A percentile compares a stretch with the other conserved stretches of the same genome.
Evolutionary conservation across 75 land plant species (phyloP).

Genomic region (Gnetum montanum): DNA sequence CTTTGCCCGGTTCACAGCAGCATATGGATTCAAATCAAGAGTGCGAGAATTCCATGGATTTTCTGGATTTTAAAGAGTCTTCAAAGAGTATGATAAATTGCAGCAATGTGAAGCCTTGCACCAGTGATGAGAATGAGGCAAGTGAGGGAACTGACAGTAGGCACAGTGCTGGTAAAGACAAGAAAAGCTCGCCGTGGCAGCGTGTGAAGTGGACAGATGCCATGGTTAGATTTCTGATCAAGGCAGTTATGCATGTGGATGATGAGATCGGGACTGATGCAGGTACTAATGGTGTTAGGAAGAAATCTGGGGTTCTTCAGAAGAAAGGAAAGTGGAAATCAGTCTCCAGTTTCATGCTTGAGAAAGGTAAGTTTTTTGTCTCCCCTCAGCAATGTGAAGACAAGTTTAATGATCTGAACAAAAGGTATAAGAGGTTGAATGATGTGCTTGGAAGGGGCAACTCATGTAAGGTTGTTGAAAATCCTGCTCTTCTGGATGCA

Average conservation of each 20-base stretch:
- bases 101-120: background rate
- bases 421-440: constrained; percentile 61
- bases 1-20: background rate
- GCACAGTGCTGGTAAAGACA: constrained; percentile 18
- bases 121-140: constrained; percentile 21
- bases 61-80: background rate
- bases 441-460: constrained; percentile 61
- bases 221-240: constrained; percentile 53
- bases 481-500: constrained; percentile 42
- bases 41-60: background rate
- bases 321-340: constrained; percentile 80
- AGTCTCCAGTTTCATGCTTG: constrained; percentile 49
- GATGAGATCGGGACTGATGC: constrained; percentile 14
- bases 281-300: constrained; percentile 13
- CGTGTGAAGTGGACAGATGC: constrained; percentile 69
- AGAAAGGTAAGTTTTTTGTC: constrained; percentile 45
- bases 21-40: background rate
- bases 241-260: constrained; percentile 42
- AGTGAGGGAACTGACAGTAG: constrained; percentile 9
- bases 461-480: constrained; percentile 50
- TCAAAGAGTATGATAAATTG: background rate
- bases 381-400: constrained; percentile 82
- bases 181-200: constrained; percentile 55
- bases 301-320: constrained; percentile 35
- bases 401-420: constrained; percentile 71